Percentiles rank a stretch among this genome's conserved stretches.
Evolutionary conservation across 148 eudicot species (phyloP).

Genomic region (Bassia scoparia): DNA sequence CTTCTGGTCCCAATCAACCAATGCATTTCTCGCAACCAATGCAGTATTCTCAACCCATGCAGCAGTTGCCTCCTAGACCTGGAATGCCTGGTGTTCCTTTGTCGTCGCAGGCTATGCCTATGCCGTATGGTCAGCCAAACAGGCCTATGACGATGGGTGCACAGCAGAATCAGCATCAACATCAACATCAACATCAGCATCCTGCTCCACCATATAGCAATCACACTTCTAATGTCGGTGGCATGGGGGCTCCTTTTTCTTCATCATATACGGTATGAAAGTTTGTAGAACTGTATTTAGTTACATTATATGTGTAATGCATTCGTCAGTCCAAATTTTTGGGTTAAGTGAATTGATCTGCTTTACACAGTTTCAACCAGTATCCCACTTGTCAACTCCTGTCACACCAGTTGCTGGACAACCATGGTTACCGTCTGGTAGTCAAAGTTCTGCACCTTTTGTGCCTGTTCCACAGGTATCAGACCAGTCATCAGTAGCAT

Average conservation of each 20-base stretch:
- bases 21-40: conserved; percentile 33
- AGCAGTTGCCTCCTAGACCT: conserved; percentile 67
- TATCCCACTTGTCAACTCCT: conserved; percentile 49
- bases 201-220: conserved; percentile 34
- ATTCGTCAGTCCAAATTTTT: conserved; percentile 22
- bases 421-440: conserved; percentile 68
- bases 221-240: conserved; percentile 44
- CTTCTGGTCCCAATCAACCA: conserved; percentile 45
- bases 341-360: conserved; percentile 36
- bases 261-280: conserved; percentile 68
- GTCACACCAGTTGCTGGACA: conserved; percentile 51
- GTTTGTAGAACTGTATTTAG: not conserved
- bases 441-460: conserved; percentile 49
- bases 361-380: conserved; percentile 58
- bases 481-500: conserved; percentile 50
- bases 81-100: conserved; percentile 43
- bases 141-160: conserved; percentile 52
- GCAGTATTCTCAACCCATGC: conserved; percentile 75
- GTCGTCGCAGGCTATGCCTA: conserved; percentile 49
- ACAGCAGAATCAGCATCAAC: conserved; percentile 52
- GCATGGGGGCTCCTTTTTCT: conserved; percentile 64
- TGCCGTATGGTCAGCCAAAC: conserved; percentile 55
- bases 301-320: not conserved
- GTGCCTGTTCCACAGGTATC: conserved; percentile 48
- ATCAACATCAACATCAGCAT: no score